Conservation (phyloP, 331 rosid genomes). For the Stylosanthes scabra region DNA sequence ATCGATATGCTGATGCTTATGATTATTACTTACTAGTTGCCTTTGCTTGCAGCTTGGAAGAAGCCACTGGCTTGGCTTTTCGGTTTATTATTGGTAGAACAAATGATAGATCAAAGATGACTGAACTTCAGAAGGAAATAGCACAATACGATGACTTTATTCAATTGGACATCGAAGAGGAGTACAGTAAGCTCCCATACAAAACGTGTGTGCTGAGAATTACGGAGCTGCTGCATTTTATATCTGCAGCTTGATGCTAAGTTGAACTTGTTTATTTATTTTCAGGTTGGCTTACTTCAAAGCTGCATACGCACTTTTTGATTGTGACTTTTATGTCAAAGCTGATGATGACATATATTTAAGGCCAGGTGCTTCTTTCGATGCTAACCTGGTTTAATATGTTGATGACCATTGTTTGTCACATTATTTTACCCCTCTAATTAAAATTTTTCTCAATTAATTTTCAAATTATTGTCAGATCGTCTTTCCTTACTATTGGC, state of each 20-base stretch:
- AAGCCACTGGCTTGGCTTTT: conserved; percentile 92
- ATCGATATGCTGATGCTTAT: background rate
- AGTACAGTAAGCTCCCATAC: conserved; percentile 98
- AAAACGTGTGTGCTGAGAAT: conserved; percentile 83
- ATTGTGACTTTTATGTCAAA: conserved; percentile 87
- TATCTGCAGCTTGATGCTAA: conserved; percentile 36
- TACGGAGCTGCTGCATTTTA: conserved; percentile 23
- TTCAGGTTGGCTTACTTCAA: conserved; percentile 92
- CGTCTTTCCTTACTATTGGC: conserved; percentile 88
- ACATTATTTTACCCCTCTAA: background rate
- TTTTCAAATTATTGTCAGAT: conserved; percentile 59
- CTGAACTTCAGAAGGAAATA: conserved; percentile 68
- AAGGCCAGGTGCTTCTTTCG: conserved; percentile 78
- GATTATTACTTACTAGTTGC: background rate
- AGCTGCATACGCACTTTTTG: conserved; percentile 92
- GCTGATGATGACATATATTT: conserved; percentile 96
- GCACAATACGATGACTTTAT: conserved; percentile 81
- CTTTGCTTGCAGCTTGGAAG: conserved; percentile 79
- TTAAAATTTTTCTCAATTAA: conserved; percentile 44
- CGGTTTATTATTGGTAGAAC: conserved; percentile 89
- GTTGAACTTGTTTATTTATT: conserved; percentile 37
- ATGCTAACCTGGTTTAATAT: conserved; percentile 1
- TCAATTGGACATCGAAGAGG: conserved; percentile 95
- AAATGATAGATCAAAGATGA: conserved; percentile 70
- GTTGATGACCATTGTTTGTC: conserved; percentile 23